Base-by-base conservation (phyloP, 163 green algal genomes). In the Volvox carteri region DNA sequence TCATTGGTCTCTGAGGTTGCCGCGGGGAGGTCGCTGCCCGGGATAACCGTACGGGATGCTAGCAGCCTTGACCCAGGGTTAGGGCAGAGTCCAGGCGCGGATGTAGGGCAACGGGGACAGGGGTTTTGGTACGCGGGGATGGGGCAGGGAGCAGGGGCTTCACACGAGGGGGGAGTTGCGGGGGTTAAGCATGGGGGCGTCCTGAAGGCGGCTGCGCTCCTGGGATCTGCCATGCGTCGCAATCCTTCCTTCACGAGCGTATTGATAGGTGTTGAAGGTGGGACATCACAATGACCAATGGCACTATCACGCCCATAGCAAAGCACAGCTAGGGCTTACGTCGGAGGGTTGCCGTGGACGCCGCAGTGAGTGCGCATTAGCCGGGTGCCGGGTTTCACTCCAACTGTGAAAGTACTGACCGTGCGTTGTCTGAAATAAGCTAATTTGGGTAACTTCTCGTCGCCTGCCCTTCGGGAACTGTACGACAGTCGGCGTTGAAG, bases 231-330 rank as follows among this genome's bases (percentile, higher is more conserved):
- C 35, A 42, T 74, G 33, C 77, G 77, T 6, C 77, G 77, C 35
- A 56, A 62, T n/a, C 33, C 77, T 2, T 85, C 77, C 11, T 85
- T 74, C 37, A 56, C 54, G 4, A 84, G 75, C 75, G 48, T 84
- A 48, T 72, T 68, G 30, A 52, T 84, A 7, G 74, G 74, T 14
- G 11, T 79, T 30, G 73, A 80, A 7, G 28, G 46, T 28, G 73
- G 73, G 30, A 48, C 65, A 21, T 75, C 65, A 28, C 65, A 73
- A 73, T 73, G 37, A n/a, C n/a, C n/a, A n/a, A n/a, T n/a, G n/a
- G n/a, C n/a, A n/a, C n/a, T n/a, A n/a, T n/a, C n/a, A n/a, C n/a
- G n/a, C n/a, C n/a, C n/a, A n/a, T n/a, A n/a, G n/a, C n/a, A n/a
- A n/a, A n/a, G n/a, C n/a, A n/a, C n/a, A n/a, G n/a, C n/a, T n/a